Evolutionary conservation across 2,329 filamentous ascomycete genomes (phyloP).

Genomic region (Cladophialophora yegresii): DNA sequence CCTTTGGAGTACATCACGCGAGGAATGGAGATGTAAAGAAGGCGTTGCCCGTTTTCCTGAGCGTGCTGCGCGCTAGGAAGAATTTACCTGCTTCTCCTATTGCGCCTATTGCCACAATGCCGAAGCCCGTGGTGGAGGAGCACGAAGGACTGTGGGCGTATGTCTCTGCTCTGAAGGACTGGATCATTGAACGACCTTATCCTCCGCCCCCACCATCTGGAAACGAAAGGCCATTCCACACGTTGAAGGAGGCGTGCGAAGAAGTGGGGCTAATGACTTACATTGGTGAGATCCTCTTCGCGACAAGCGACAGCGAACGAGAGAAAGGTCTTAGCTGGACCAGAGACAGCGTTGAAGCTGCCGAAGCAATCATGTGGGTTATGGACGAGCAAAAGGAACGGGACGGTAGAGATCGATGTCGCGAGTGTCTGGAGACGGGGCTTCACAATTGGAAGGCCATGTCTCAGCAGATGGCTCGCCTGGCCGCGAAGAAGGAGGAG

Average conservation of each 20-base stretch:
- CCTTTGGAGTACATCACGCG: constrained; percentile 76
- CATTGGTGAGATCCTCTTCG: constrained; percentile 90
- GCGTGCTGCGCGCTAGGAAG: constrained; percentile 76
- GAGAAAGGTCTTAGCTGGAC: constrained; percentile 86
- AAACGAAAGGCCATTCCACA: constrained; percentile 65
- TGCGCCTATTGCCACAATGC: constrained; percentile 28
- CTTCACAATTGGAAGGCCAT: constrained; percentile 82
- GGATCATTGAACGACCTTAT: constrained; percentile 61
- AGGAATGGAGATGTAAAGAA: constrained; percentile 64
- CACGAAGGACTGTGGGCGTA: constrained; percentile 25
- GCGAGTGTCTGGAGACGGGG: constrained; percentile 73
- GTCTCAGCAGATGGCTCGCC: constrained; percentile 64
- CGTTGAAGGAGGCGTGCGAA: constrained; percentile 69
- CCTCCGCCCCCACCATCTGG: constrained; percentile 72
- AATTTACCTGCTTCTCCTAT: constrained; percentile 51
- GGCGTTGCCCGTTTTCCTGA: constrained; percentile 82
- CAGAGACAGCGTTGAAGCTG: constrained; percentile 77
- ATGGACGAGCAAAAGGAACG: constrained; percentile 42
- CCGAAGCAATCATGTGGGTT: constrained; percentile 66
- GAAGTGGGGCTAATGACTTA: constrained; percentile 85
- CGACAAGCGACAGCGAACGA: constrained; percentile 57
- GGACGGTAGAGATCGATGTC: constrained; percentile 63
- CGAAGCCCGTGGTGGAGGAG: constrained; percentile 35
- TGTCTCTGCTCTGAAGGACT: constrained; percentile 40
- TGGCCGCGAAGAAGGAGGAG: constrained; percentile 52